Evolutionary conservation across 2,329 filamentous ascomycete species (phyloP), one percentile per base, ranked within the genome.

Genomic region (Tolypocladium inflatum): DNA sequence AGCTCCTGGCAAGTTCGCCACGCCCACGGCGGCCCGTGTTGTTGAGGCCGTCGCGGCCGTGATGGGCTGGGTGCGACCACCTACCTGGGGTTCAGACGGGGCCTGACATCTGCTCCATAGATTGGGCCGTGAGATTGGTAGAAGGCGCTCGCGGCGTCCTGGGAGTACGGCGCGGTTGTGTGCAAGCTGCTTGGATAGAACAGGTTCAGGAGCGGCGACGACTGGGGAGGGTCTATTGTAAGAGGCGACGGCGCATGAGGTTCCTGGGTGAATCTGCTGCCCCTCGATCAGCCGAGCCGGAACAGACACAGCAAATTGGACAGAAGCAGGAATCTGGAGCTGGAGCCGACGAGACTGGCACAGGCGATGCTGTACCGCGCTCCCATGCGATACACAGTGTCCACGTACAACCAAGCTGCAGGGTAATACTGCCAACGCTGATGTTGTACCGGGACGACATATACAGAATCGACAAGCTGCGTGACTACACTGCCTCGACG

Each of bases 41-140:
- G 43, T 38, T 15, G 37, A 15, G 37, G 11, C 11, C 37, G 37
- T 30, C 23, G 15, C 33, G 43, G 45, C 26, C 26, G 45, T 6
- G 5, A 10, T 8, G 30, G 45, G 17, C 15, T 23, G 53, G 21
- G 43, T 43, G 39, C 51, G 26, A 80, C 80, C 64, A 80, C 80
- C 64, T 79, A 84, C 81, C 75, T 81, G 65, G 80, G 78, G 67
- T 74, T 76, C 66, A 83, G 72, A 66, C 80, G 78, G 66, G 79
- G 73, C 70, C 81, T 78, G 65, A 78, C 73, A 72, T 83, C 80
- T 61, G 83, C 72, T 64, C 71, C 71, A 53, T 78, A 68, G 64
- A 78, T 80, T 74, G 73, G 61, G 76, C 69, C 58, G 73, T 68
- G 60, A 71, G 68, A 55, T 56, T 63, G 73, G 68, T 81, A 83